A percentile compares a stretch with the other conserved stretches of the same genome.
Conservation (phyloP, 257 asterid species). For the Prunella vulgaris region DNA sequence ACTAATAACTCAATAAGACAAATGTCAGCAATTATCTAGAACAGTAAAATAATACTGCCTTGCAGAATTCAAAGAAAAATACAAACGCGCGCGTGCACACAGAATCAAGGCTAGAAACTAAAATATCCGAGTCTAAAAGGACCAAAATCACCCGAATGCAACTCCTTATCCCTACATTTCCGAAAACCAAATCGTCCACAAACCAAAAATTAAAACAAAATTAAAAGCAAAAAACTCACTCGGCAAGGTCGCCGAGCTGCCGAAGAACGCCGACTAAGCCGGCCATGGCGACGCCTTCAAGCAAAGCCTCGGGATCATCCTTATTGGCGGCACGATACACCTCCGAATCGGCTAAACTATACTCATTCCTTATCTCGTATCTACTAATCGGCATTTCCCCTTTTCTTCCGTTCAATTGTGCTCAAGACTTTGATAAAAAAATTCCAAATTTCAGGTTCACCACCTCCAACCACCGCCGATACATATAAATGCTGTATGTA, state of each 20-base stretch:
- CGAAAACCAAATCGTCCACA: constrained; percentile 5
- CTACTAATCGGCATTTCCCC: constrained; percentile 74
- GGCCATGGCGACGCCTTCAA: constrained; percentile 97
- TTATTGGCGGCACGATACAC: constrained; percentile 79
- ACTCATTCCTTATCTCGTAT: constrained; percentile 86
- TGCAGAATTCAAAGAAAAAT: constrained; percentile 5
- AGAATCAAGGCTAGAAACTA: neutral
- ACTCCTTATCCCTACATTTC: constrained; percentile 1
- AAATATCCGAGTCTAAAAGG: neutral
- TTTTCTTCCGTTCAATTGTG: constrained; percentile 17
- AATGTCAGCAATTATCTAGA: constrained; percentile 20
- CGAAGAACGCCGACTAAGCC: constrained; percentile 93
- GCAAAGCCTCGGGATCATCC: constrained; percentile 97
- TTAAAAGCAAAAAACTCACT: constrained; percentile 42
- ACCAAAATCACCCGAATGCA: constrained; percentile 1
- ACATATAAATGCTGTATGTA: constrained; percentile 30
- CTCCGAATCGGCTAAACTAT: constrained; percentile 86
- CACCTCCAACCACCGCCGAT: constrained; percentile 42
- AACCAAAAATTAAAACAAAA: neutral
- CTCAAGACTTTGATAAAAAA: constrained; percentile 22
- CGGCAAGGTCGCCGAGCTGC: constrained; percentile 99
- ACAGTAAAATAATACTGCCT: neutral
- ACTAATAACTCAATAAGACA: constrained; percentile 43
- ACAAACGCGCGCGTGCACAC: neutral
- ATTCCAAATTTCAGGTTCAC: constrained; percentile 20